Conservation (phyloP, 1,139 yeast genomes). For the Oligophagozyma castellii region DNA sequence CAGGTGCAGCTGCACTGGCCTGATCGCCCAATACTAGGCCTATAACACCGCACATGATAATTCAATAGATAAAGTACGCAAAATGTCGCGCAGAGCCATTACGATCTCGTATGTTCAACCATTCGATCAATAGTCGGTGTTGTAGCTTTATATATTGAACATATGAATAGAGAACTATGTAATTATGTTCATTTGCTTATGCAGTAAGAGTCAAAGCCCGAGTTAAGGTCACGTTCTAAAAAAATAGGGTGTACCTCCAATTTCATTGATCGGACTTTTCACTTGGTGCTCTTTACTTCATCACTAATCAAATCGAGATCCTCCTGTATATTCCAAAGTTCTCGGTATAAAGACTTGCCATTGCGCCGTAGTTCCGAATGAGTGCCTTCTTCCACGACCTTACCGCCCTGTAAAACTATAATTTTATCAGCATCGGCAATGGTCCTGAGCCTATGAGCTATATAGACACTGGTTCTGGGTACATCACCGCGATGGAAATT, state of each 20-base stretch:
- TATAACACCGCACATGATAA: conserved; percentile 87
- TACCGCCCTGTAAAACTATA: conserved; percentile 69
- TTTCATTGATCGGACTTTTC: conserved; percentile 1
- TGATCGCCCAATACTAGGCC: conserved; percentile 80
- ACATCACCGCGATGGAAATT: conserved; percentile 39
- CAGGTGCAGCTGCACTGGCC: conserved; percentile 64
- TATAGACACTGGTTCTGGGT: conserved; percentile 68
- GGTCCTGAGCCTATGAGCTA: conserved; percentile 89
- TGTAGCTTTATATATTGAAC: too few species aligned
- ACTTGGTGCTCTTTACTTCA: conserved; percentile 18
- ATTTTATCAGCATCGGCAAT: conserved; percentile 92
- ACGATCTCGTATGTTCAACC: too few species aligned
- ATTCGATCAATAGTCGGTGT: too few species aligned
- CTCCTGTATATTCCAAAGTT: conserved; percentile 89
- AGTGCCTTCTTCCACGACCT: conserved; percentile 77
- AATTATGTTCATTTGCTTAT: too few species aligned
- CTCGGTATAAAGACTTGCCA: conserved; percentile 50
- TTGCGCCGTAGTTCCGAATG: conserved; percentile 47
- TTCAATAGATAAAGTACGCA: too few species aligned
- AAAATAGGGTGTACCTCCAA: too few species aligned
- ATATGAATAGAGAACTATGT: too few species aligned
- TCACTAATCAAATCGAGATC: conserved; percentile 40
- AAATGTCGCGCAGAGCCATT: too few species aligned
- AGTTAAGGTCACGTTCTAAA: too few species aligned
- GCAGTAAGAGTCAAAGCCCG: too few species aligned